These are phyloP conservation scores for Yamadazyma trypodendri DNA, from an alignment of 1,139 yeast species.

Conservation along the genomic window DNA sequence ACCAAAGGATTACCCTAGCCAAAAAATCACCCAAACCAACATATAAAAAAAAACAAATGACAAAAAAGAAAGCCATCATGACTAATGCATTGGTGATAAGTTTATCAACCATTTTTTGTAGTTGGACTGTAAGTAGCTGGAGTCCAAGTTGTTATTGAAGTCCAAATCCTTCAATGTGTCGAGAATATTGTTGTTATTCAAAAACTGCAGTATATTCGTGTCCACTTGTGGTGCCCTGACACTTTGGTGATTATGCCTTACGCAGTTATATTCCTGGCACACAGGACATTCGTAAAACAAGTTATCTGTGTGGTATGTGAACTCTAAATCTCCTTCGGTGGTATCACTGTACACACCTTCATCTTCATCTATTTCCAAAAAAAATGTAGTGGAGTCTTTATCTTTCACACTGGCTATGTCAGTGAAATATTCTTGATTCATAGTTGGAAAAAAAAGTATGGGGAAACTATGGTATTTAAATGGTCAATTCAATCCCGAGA, in stretches of 20 bases:
- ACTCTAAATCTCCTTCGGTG: neutral
- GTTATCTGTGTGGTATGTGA: neutral
- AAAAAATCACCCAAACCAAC: no score
- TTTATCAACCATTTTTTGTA: slow-evolving; percentile 29
- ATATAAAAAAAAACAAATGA: neutral
- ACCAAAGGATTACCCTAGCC: neutral
- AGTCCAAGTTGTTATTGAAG: slow-evolving; percentile 2
- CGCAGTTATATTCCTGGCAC: slow-evolving; percentile 9
- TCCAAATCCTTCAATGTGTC: slow-evolving; percentile 9
- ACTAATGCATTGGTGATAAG: slow-evolving; percentile 13
- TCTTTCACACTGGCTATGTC: neutral
- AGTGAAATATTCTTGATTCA: neutral
- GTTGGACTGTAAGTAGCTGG: slow-evolving; percentile 21
- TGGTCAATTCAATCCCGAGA: neutral
- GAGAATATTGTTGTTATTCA: slow-evolving; percentile 7
- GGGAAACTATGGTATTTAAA: slow-evolving; percentile 2
- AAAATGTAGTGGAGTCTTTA: slow-evolving; percentile 4
- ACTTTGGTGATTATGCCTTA: neutral
- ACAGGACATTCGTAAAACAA: slow-evolving; percentile 16
- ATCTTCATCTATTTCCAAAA: slow-evolving; percentile 3
- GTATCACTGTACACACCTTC: neutral
- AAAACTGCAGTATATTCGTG: neutral
- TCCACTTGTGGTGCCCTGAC: neutral
- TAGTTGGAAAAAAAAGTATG: slow-evolving; percentile 1
- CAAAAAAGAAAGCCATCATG: neutral